phyloP scores from a whole-genome alignment of 2,329 filamentous ascomycete species.

The Hirsutella rhossiliensis region DNA sequence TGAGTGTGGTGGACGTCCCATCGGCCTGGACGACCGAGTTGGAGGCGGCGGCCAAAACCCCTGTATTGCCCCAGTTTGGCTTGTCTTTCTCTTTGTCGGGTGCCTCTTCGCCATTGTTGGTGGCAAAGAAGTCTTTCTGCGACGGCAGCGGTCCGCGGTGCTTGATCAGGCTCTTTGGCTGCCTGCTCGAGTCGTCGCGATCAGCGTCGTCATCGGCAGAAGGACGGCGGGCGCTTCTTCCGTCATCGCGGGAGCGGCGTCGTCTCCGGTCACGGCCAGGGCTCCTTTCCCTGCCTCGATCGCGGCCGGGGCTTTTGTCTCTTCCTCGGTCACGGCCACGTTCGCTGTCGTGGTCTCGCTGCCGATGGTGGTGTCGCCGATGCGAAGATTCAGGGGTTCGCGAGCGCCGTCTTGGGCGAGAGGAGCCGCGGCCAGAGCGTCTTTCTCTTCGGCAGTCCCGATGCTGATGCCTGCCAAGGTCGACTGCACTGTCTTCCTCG shows the following conservation, averaged over 20 bases:
- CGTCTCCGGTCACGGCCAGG: conserved; percentile 12
- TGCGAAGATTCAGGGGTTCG: conserved; percentile 16
- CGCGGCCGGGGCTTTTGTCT: conserved; percentile 8
- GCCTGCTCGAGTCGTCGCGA: conserved; percentile 9
- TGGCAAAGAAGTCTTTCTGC: conserved; percentile 46
- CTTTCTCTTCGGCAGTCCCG: conserved; percentile 9
- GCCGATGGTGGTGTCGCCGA: conserved; percentile 4
- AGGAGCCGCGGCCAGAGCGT: conserved; percentile 11
- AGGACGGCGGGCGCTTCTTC: conserved; percentile 11
- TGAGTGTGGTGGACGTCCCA: conserved; percentile 68
- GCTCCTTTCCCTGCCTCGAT: conserved; percentile 8
- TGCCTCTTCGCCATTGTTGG: conserved; percentile 33
- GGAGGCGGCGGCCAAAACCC: conserved; percentile 74
- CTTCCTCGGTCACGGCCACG: conserved; percentile 12
- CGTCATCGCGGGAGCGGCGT: conserved; percentile 21
- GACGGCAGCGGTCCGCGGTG: conserved; percentile 42
- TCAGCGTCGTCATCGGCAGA: conserved; percentile 4
- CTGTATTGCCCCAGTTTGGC: conserved; percentile 74
- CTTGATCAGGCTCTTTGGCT: conserved; percentile 14
- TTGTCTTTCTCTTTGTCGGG: conserved; percentile 60
- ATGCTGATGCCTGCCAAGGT: conserved; percentile 5
- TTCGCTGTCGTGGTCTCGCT: not conserved
- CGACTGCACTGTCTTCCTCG: not conserved
- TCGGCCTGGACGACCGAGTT: conserved; percentile 63
- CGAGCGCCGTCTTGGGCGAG: conserved; percentile 19